Percentiles rank a stretch among this genome's conserved stretches.
Evolutionary conservation across 345 rosid species (phyloP).

Genomic region (Gossypium rotundifolium): DNA sequence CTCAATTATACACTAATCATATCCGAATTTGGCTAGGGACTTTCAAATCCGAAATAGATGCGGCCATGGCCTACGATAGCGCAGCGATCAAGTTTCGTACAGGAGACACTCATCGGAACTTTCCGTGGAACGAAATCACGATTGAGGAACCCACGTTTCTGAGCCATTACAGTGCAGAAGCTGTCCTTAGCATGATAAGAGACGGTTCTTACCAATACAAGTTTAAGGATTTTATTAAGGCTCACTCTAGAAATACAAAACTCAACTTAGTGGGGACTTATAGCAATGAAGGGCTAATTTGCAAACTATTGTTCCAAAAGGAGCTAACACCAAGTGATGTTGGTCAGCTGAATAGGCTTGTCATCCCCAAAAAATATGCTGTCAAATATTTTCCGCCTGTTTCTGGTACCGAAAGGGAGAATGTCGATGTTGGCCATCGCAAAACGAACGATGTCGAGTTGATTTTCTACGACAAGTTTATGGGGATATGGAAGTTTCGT

Average conservation of each 20-base stretch:
- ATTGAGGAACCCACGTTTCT: slow-evolving; percentile 43
- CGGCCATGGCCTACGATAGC: slow-evolving; percentile 65
- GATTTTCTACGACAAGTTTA: slow-evolving; percentile 49
- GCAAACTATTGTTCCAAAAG: slow-evolving; percentile 42
- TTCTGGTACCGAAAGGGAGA: background rate
- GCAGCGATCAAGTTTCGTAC: slow-evolving; percentile 50
- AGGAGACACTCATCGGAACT: slow-evolving; percentile 38
- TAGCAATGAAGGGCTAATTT: slow-evolving; percentile 15
- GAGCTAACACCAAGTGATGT: slow-evolving; percentile 68
- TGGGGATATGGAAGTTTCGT: slow-evolving; percentile 75
- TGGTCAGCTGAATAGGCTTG: slow-evolving; percentile 62
- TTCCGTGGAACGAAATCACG: slow-evolving; percentile 27
- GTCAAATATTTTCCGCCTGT: slow-evolving; percentile 34
- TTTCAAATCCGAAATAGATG: slow-evolving; percentile 50
- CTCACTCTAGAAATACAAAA: background rate
- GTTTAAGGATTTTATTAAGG: slow-evolving; percentile 31
- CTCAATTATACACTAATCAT: slow-evolving; percentile 52
- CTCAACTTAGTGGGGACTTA: background rate
- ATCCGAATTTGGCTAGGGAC: slow-evolving; percentile 69
- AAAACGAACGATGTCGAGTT: slow-evolving; percentile 33
- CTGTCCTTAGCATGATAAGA: slow-evolving; percentile 44
- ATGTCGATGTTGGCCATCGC: background rate
- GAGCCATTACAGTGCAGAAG: slow-evolving; percentile 28
- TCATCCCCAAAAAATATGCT: slow-evolving; percentile 54
- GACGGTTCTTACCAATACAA: slow-evolving; percentile 44